phyloP scores from a whole-genome alignment of 148 eudicot genomes.

The Gaultheria prostrata region DNA sequence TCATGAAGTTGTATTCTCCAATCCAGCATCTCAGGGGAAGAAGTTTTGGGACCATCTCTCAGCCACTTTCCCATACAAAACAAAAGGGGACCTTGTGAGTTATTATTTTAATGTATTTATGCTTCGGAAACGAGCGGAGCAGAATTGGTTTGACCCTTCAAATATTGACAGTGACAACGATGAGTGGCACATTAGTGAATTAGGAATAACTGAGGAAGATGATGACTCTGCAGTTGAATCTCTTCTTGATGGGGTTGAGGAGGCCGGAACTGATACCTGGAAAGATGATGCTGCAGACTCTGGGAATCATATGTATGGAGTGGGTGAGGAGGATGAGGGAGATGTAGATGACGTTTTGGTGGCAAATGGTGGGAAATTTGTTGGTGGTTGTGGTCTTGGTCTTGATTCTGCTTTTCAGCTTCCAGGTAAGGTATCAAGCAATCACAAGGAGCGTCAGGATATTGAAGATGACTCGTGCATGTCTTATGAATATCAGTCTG shows the following conservation, averaged over 20 bases:
- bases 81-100: conserved; percentile 19
- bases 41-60: conserved; percentile 24
- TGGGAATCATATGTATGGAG: background rate
- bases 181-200: conserved; percentile 16
- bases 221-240: conserved; percentile 19
- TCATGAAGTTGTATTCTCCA: conserved; percentile 15
- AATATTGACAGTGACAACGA: conserved; percentile 29
- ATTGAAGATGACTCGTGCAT: conserved; percentile 16
- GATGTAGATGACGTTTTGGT: background rate
- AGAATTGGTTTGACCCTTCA: conserved; percentile 21
- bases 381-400: conserved; percentile 6
- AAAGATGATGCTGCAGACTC: background rate
- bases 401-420: conserved; percentile 7
- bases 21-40: conserved; percentile 18
- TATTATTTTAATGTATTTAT: conserved; percentile 30
- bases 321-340: conserved; percentile 11
- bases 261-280: background rate
- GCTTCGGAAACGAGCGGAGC: conserved; percentile 26
- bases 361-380: background rate
- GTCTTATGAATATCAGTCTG: conserved; percentile 11
- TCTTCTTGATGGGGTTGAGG: conserved; percentile 10
- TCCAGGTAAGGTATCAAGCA: background rate
- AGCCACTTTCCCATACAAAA: conserved; percentile 12
- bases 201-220: conserved; percentile 16
- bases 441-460: conserved; percentile 7